Evolutionary conservation across 345 rosid genomes (phyloP), one percentile per base, ranked within the genome.

Genomic region (Eucalyptus curtisii): DNA sequence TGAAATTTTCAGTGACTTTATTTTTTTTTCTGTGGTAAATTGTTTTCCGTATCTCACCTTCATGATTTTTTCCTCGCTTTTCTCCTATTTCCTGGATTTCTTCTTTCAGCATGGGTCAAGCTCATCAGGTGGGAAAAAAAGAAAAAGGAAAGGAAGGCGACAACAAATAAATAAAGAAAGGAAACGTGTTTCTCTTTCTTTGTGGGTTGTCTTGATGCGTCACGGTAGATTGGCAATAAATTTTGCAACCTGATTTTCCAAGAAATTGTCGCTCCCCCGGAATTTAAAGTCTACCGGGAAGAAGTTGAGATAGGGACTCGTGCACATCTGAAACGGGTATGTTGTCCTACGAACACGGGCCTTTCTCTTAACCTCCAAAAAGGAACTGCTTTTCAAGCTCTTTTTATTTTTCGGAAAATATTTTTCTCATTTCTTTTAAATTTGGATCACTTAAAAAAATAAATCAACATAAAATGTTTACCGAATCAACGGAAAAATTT

Each of bases 21-120:
- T 61, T n/a, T 30, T 61, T 30, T 7, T 61, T 30, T 61, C 17
- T 2, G 71, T 61, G 13, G 37, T 13, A 13, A 61, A 25, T 61
- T 61, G 71, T 61, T 7, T 61, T 61, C 71, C 31, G 71, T 6
- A 61, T 13, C 8, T 13, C 17, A 4, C 3, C 68, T 27, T 59
- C 31, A 13, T 88, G 89, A 90, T 89, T 68, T 68, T 68, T 90
- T 68, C 85, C 89, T 85, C 92, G 86, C 87, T 91, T 86, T 90
- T 86, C 88, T 87, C 68, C 88, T 47, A 89, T 48, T 86, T 87
- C 13, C 89, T 49, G 55, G 61, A 40, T 79, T 45, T 49, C 1
- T 19, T 86, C 40, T 52, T 71, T 64, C 82, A 14, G n/a, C 76
- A 10, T 7, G 76, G 76, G 76, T n/a, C 76, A 64, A 40, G 76